Conservation (phyloP, 768 basidiomycete genomes). For the Peribolospora kevripleyi region DNA sequence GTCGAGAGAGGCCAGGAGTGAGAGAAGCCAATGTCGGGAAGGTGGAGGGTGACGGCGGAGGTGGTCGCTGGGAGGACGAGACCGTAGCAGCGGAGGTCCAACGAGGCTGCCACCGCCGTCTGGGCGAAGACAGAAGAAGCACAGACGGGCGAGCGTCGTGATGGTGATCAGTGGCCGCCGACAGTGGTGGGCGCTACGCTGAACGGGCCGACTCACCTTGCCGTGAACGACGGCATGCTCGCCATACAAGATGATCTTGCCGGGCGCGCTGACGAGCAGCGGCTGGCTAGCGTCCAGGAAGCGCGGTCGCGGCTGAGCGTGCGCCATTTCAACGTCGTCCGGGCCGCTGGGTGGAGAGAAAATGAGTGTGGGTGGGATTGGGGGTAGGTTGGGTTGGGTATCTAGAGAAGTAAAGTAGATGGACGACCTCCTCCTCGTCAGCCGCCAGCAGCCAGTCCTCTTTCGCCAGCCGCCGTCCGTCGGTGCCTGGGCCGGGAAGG, state of each 20-base stretch:
- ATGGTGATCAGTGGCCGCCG: slow-evolving; percentile 1
- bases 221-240: slow-evolving; percentile 98
- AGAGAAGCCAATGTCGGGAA: slow-evolving; percentile 56
- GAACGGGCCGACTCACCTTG: slow-evolving; percentile 35
- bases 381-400: too few relatives aligned
- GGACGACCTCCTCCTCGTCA: too few relatives aligned
- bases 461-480: too few relatives aligned
- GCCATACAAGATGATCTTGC: slow-evolving; percentile 92
- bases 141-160: not conserved
- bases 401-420: too few relatives aligned
- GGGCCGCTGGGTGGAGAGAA: too few relatives aligned
- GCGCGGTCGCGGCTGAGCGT: too few relatives aligned
- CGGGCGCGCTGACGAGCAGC: slow-evolving; percentile 82
- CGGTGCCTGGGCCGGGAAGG: too few relatives aligned
- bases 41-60: slow-evolving; percentile 44
- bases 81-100: slow-evolving; percentile 86
- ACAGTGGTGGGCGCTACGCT: not conserved
- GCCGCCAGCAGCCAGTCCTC: too few relatives aligned
- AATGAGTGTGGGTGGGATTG: too few relatives aligned
- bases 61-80: slow-evolving; percentile 51
- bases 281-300: too few relatives aligned
- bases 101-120: slow-evolving; percentile 85
- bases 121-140: slow-evolving; percentile 18
- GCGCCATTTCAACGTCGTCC: too few relatives aligned
- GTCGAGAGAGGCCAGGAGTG: slow-evolving; percentile 54